Conservation (phyloP, 192 early-diverging fungal genomes). For the Phycomyces nitens region DNA sequence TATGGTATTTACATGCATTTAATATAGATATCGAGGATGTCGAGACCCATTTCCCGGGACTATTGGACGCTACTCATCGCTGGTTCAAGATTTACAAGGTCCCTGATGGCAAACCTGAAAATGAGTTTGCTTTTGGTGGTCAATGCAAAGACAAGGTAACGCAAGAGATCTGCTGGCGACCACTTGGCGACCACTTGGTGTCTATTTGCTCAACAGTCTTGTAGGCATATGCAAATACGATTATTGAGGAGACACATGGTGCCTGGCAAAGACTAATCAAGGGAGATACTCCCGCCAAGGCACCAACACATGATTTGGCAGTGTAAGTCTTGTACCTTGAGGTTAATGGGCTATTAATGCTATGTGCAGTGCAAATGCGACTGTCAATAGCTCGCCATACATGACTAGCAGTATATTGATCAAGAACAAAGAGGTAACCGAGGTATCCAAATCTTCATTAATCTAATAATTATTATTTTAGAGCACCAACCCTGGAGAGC, state of each 20-base stretch:
- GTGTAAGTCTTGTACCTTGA: slow-evolving; percentile 2
- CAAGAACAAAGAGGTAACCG: neutral
- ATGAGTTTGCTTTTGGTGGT: slow-evolving; percentile 97
- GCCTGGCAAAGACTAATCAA: slow-evolving; percentile 86
- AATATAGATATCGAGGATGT: slow-evolving; percentile 91
- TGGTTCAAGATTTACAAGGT: slow-evolving; percentile 99
- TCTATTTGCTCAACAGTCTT: neutral
- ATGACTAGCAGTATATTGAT: neutral
- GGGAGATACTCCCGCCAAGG: slow-evolving; percentile 8
- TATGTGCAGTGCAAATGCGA: slow-evolving; percentile 21
- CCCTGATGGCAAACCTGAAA: slow-evolving; percentile 99
- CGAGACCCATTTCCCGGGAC: slow-evolving; percentile 92
- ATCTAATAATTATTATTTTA: too few relatives aligned
- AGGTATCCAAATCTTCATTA: too few relatives aligned
- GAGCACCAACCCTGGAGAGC: neutral
- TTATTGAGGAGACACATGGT: slow-evolving; percentile 90
- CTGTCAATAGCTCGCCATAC: slow-evolving; percentile 16
- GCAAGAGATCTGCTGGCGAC: neutral
- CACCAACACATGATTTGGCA: slow-evolving; percentile 9
- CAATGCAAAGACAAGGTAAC: slow-evolving; percentile 69
- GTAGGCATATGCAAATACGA: slow-evolving; percentile 78
- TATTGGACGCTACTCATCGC: slow-evolving; percentile 93
- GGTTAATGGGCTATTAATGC: neutral
- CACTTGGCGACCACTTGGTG: neutral
- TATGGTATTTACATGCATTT: neutral